These are phyloP conservation scores for Linnemannia exigua DNA, from an alignment of 192 early-diverging fungal genomes.

Conservation along the genomic window DNA sequence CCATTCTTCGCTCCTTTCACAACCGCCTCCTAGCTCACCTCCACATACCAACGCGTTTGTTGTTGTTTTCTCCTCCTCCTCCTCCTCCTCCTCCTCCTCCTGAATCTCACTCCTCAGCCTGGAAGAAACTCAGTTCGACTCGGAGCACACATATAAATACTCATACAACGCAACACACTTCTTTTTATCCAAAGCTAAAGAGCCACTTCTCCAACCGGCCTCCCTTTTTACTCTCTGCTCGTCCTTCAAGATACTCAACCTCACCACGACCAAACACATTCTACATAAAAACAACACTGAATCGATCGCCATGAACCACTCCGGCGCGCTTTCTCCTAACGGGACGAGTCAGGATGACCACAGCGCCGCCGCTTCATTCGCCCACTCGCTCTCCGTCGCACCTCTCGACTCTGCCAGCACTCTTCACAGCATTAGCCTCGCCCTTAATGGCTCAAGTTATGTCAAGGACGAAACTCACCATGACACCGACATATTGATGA, in stretches of 20 bases:
- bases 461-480: neutral
- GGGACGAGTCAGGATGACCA: slow-evolving; percentile 23
- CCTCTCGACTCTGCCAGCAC: slow-evolving; percentile 22
- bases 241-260: neutral
- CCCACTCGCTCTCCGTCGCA: slow-evolving; percentile 40
- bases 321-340: slow-evolving; percentile 16
- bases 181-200: too few species aligned
- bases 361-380: slow-evolving; percentile 26
- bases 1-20: neutral
- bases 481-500: slow-evolving; percentile 17
- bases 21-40: neutral
- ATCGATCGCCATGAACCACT: slow-evolving; percentile 3
- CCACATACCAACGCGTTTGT: too few species aligned
- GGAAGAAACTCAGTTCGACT: too few species aligned
- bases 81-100: too few species aligned
- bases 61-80: too few species aligned
- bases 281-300: neutral
- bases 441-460: slow-evolving; percentile 2
- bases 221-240: neutral
- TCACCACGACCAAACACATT: neutral
- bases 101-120: too few species aligned
- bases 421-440: slow-evolving; percentile 27
- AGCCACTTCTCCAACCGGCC: too few species aligned
- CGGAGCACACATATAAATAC: too few species aligned
- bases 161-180: too few species aligned